These are phyloP conservation scores for Cercophora sp. DNA, from an alignment of 495 filamentous ascomycete species.

Conservation along the genomic window DNA sequence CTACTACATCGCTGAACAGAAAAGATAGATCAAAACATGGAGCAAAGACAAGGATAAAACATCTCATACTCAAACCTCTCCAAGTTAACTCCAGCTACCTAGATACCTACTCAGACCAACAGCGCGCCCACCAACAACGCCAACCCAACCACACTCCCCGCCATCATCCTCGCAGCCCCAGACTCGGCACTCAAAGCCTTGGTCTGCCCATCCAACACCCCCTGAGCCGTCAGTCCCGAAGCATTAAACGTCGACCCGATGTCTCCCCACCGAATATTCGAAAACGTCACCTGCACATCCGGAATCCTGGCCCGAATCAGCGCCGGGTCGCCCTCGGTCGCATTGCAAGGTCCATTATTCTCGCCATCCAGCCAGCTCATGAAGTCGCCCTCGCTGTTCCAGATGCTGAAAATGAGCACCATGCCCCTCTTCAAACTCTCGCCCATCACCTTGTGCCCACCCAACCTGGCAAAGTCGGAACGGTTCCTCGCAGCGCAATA, in stretches of 20 bases:
- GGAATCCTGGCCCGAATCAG: constrained; percentile 45
- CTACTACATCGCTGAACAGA: too few relatives aligned
- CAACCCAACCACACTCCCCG: constrained; percentile 2
- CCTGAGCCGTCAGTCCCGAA: too few relatives aligned
- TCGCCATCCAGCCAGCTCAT: constrained; percentile 64
- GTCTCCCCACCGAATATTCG: constrained; percentile 62
- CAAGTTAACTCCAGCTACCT: too few relatives aligned
- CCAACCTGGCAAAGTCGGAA: constrained; percentile 48
- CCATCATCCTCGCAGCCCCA: background rate
- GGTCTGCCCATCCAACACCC: background rate
- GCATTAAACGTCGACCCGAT: constrained; percentile 51
- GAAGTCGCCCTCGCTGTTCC: constrained; percentile 54
- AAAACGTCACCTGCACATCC: constrained; percentile 53
- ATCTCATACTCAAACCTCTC: too few relatives aligned
- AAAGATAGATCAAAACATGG: too few relatives aligned
- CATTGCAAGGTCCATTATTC: constrained; percentile 56
- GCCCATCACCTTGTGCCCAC: constrained; percentile 57
- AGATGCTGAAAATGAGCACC: constrained; percentile 63
- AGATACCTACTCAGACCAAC: too few relatives aligned
- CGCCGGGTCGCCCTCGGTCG: constrained; percentile 45
- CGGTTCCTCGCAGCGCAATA: constrained; percentile 58
- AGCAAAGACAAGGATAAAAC: too few relatives aligned
- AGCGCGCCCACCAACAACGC: constrained; percentile 1
- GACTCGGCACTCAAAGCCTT: background rate
- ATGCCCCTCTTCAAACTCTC: constrained; percentile 56